Evolutionary conservation across 108 stramenopile genomes (phyloP).

Genomic region (Skeletonema costatum): DNA sequence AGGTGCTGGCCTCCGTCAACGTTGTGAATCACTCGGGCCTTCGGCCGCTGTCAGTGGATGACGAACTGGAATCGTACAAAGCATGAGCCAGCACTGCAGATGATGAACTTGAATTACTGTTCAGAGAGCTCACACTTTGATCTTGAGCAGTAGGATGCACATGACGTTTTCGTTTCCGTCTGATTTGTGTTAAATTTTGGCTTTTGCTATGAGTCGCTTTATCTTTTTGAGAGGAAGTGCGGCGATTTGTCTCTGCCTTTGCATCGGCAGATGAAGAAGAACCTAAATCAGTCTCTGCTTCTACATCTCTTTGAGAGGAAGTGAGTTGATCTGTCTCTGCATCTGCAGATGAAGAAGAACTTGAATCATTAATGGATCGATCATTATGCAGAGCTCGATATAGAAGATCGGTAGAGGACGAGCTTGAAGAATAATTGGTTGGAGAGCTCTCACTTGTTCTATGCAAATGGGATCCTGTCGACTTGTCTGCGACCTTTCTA

Average conservation of each 20-base stretch:
- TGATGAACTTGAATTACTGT: neutral
- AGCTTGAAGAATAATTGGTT: neutral
- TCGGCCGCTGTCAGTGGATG: neutral
- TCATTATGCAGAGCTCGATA: neutral
- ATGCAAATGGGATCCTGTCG: neutral
- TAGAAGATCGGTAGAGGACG: neutral
- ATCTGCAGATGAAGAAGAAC: neutral
- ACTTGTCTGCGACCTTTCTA: neutral
- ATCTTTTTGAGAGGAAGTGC: neutral
- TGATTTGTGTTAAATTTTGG: neutral
- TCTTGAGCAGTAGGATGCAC: neutral
- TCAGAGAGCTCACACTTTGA: neutral
- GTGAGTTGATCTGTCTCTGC: neutral
- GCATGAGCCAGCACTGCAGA: neutral
- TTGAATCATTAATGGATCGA: neutral
- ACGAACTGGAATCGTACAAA: neutral
- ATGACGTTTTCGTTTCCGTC: neutral
- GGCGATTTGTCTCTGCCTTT: neutral
- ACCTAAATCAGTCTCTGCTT: neutral
- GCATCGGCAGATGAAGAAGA: neutral
- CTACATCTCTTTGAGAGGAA: no score
- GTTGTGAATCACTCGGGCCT: neutral
- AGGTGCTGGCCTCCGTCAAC: neutral
- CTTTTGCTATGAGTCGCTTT: neutral
- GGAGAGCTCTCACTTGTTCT: neutral